A percentile compares a stretch with the other conserved stretches of the same genome.
Evolutionary conservation across 257 asterid species (phyloP).

Genomic region (Solanum sitiens): DNA sequence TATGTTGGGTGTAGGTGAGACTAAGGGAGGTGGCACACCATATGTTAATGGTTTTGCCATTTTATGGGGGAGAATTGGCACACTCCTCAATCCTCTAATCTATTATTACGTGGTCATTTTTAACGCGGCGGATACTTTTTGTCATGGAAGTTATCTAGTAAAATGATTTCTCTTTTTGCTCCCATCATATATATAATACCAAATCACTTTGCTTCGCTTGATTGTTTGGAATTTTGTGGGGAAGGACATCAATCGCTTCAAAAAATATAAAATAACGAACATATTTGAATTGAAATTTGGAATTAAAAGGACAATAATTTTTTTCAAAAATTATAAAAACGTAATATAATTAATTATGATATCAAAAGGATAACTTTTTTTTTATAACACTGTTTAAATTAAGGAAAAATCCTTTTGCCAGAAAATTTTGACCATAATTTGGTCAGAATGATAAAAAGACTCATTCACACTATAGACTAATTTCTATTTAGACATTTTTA

Average conservation of each 20-base stretch:
- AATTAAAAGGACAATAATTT: too few relatives aligned
- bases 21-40: neutral
- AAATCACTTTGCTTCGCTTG: neutral
- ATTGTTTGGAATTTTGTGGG: neutral
- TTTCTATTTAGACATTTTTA: too few relatives aligned
- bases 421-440: too few relatives aligned
- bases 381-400: too few relatives aligned
- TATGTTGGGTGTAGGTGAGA: neutral
- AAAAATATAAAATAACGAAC: too few relatives aligned
- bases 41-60: neutral
- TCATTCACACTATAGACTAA: too few relatives aligned
- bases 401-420: too few relatives aligned
- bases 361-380: too few relatives aligned
- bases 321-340: too few relatives aligned
- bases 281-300: too few relatives aligned
- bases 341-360: too few relatives aligned
- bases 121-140: neutral
- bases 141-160: neutral
- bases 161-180: neutral
- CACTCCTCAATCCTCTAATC: neutral
- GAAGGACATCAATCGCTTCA: neutral
- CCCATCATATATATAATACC: neutral
- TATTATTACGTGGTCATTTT: neutral
- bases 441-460: too few relatives aligned
- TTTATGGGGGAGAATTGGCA: neutral